Conservation (phyloP, 257 asterid species). For the Fraxinus quadrangulata region DNA sequence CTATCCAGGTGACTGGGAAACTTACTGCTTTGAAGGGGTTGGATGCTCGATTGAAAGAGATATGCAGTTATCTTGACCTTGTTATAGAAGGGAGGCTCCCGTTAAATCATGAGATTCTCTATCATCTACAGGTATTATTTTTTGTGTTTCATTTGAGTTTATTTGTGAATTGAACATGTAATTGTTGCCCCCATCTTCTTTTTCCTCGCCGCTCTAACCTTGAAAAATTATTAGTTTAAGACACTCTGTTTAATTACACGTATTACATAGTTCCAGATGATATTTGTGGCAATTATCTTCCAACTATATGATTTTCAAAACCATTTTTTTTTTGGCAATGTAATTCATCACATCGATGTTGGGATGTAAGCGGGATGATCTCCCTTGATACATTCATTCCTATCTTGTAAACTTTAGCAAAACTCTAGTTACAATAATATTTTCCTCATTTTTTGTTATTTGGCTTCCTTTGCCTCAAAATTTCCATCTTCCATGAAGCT, state of each 20-base stretch:
- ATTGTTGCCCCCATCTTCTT: background rate
- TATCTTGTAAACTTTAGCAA: background rate
- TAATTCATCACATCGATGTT: background rate
- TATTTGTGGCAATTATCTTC: background rate
- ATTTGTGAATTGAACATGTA: background rate
- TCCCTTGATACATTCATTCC: background rate
- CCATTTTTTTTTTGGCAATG: background rate
- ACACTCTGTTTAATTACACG: background rate
- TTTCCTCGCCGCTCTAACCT: background rate
- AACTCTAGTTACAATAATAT: too few relatives aligned
- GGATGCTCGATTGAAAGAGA: constrained; percentile 89
- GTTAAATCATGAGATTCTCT: constrained; percentile 86
- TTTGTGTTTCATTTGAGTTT: background rate
- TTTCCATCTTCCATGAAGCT: background rate
- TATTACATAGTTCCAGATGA: background rate
- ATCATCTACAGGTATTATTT: constrained; percentile 78
- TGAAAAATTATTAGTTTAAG: background rate
- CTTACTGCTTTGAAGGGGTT: constrained; percentile 89
- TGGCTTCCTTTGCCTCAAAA: background rate
- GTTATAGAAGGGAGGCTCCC: constrained; percentile 90
- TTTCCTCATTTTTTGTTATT: background rate
- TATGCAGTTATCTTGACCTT: constrained; percentile 76
- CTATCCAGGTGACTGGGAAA: constrained; percentile 82
- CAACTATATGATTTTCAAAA: background rate
- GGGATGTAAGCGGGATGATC: background rate